Percentiles rank a stretch among this genome's conserved stretches.
These are phyloP conservation scores for Earliella scabrosa DNA, from an alignment of 1,284 basidiomycete species.

Conservation along the genomic window DNA sequence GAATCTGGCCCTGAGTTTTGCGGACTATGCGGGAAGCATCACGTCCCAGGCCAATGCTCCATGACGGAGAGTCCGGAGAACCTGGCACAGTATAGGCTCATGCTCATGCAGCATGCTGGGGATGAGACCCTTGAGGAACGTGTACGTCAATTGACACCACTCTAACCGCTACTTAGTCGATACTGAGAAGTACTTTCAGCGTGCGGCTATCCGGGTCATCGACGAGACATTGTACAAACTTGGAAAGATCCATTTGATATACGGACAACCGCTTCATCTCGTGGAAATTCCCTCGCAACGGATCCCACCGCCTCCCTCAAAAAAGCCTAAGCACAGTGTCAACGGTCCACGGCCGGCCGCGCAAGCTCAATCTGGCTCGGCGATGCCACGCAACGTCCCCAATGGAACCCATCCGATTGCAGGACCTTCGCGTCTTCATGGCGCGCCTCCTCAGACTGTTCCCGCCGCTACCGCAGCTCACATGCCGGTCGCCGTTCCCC, in stretches of 20 bases:
- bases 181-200: constrained; percentile 40
- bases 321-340: constrained; percentile 16
- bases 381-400: background rate
- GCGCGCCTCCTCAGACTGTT: background rate
- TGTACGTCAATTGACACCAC: constrained; percentile 42
- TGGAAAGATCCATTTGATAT: constrained; percentile 57
- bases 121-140: constrained; percentile 68
- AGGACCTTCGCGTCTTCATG: constrained; percentile 11
- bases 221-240: constrained; percentile 61
- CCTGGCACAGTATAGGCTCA: constrained; percentile 67
- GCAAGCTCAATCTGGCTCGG: background rate
- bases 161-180: background rate
- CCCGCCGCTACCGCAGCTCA: constrained; percentile 13
- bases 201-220: constrained; percentile 65
- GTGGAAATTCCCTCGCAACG: constrained; percentile 38
- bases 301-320: constrained; percentile 6
- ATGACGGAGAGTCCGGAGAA: constrained; percentile 70
- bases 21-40: constrained; percentile 63
- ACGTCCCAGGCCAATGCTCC: constrained; percentile 53
- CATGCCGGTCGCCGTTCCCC: constrained; percentile 3
- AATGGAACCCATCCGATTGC: constrained; percentile 8
- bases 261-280: constrained; percentile 63
- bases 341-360: background rate
- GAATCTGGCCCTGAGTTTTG: constrained; percentile 41
- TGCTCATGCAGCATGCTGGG: constrained; percentile 60